Evolutionary conservation across 495 filamentous ascomycete genomes (phyloP), one percentile per base, ranked within the genome.

Genomic region (Hyaloscypha finlandica): DNA sequence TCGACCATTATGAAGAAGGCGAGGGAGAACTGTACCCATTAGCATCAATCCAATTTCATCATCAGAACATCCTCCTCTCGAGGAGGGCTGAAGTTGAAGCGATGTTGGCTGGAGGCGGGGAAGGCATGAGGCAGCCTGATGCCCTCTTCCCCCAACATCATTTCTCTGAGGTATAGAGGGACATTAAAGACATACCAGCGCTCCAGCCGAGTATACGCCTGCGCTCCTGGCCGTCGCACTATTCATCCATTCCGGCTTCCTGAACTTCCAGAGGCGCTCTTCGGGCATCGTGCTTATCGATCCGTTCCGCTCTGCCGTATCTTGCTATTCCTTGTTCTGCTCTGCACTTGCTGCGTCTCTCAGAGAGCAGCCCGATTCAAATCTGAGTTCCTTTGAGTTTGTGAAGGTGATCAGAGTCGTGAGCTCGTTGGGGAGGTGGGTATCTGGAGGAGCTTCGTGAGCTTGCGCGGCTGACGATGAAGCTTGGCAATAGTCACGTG

Each of bases 1-100:
- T 99, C 96, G 80, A 99, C 87, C 72, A 97, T 87, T 82, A 92
- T 89, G 88, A 94, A 99, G 86, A 98, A 95, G 53, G 93, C 95
- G 68, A 97, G 86, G 59, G 96, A 94, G 85, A 97, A 98, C 96
- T 99, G 64, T 32, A 19, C 16, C 53, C 48, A 22, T 64, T 45
- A 32, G 14, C 33, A 61, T 42, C 22, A 3, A 20, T 55, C 45
- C 31, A n/a, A 20, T 33, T 54, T 0, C 4, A 48, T 11, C 4
- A 4, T 48, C 42, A 29, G 8, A 32, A 42, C 29, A 11, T 30
- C 16, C 56, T 57, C 14, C 20, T 29, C 59, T 20, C 32, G n/a
- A 61, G 20, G 61, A 29, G 53, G 20, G 53, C n/a, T 31, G 25
- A 12, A 25, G 6, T 16, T 19, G 4, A 8, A 29, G 32, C 3